Base-by-base conservation (phyloP, 371 early-diverging fungal genomes). In the Rhizopus delemar region DNA sequence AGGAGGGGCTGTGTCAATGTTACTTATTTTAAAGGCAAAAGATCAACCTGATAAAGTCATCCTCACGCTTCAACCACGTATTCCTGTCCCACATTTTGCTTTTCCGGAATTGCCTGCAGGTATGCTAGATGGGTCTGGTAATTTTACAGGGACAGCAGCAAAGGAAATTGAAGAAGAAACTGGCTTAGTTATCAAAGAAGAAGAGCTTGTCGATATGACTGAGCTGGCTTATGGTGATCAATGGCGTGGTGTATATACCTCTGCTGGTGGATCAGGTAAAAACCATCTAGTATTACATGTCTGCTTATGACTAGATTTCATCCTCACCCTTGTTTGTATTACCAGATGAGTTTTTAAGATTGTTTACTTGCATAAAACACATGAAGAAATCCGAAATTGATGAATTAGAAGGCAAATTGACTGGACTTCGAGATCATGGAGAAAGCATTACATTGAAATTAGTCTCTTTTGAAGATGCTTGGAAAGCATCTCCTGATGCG, bases 101-200 rank as follows among this genome's bases (percentile, higher is more conserved):
- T 81, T 89, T 59, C 73, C 81, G 38, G 93, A 93, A 68, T 69
- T 94, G 29, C 94, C 94, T 2, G 94, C 93, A 1, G 93, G 94
- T 4, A 93, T 94, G 93, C 62, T 93, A 38, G 93, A 92, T 66
- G 93, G 81, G 16, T 84, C 83, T 22, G 86, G 88, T 8, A 81
- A 85, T 65, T 92, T 94, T 81, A 66, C 80, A 2, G 87, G 88
- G 2, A 71, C 76, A 8, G 89, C 89, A 22, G 87, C 90, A n/a
- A 77, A 74, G 16, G 86, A 90, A 57, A 77, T 87, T 5, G 65
- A 83, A 38, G 89, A 89, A 56, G 86, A 86, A 51, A 84, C 85
- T n/a, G 85, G 88, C 2, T 74, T 94, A 29, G 58, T 53, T 0
- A 77, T 94, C 29, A 68, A 81, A 36, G 80, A 83, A 0, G 59